Percentiles rank a stretch among this genome's conserved stretches.
Evolutionary conservation across 257 asterid genomes (phyloP).

Genomic region (Mentha longifolia): DNA sequence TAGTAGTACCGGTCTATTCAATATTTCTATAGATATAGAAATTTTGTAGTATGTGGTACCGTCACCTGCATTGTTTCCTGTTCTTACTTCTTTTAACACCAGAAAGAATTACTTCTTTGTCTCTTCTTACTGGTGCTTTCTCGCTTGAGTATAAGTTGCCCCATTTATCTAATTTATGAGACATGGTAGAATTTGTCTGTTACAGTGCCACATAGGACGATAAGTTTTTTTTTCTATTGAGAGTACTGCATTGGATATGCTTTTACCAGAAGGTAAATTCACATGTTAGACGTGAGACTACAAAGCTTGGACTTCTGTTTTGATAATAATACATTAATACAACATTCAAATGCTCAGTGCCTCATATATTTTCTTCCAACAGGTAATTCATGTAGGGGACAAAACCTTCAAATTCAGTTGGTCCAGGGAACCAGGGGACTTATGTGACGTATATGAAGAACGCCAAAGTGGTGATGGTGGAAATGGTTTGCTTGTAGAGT

Average conservation of each 20-base stretch:
- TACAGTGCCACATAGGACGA: conserved; percentile 2
- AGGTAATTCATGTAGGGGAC: conserved; percentile 89
- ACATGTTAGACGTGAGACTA: not conserved
- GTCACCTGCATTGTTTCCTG: conserved; percentile 14
- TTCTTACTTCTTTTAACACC: conserved; percentile 18
- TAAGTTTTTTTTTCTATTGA: not conserved
- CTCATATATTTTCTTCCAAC: conserved; percentile 30
- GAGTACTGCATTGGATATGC: conserved; percentile 1
- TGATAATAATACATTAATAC: not conserved
- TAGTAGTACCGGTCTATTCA: too few species aligned
- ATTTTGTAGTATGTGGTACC: not conserved
- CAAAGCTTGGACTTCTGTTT: not conserved
- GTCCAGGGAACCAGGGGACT: conserved; percentile 85
- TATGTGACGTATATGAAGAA: conserved; percentile 95
- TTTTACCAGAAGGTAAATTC: conserved; percentile 1
- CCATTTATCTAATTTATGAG: not conserved
- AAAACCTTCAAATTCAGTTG: conserved; percentile 89
- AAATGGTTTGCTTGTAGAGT: conserved; percentile 84
- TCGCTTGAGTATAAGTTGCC: not conserved
- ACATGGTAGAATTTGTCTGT: not conserved
- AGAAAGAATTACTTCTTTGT: not conserved
- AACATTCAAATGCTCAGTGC: not conserved
- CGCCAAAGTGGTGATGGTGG: conserved; percentile 89
- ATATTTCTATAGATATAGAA: too few species aligned
- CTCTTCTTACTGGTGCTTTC: conserved; percentile 7